Percentiles rank a stretch among this genome's conserved stretches.
Conservation (phyloP, 176 grass and related monocot species). For the Aegilops tauschii region DNA sequence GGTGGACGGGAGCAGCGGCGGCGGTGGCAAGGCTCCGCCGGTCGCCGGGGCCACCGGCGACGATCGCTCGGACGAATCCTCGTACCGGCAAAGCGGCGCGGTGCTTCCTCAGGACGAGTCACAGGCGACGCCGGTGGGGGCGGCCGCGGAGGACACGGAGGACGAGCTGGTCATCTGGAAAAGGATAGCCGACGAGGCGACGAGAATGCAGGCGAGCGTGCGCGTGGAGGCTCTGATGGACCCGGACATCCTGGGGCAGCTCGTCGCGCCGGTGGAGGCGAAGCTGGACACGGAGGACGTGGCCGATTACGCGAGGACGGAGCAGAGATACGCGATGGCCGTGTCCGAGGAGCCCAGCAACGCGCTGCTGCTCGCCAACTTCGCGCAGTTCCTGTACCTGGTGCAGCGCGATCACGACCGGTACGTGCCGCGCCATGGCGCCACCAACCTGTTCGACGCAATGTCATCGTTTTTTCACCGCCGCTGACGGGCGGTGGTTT, state of each 20-base stretch:
- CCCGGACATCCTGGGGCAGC: constrained; percentile 46
- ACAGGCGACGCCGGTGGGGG: background rate
- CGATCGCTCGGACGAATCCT: constrained; percentile 47
- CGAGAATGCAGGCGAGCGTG: constrained; percentile 50
- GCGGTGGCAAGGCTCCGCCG: constrained; percentile 69
- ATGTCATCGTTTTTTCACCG: background rate
- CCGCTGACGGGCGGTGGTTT: constrained; percentile 17
- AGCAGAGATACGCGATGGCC: constrained; percentile 58
- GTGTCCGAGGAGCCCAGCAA: constrained; percentile 69
- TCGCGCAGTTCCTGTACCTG: constrained; percentile 74
- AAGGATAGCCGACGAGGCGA: constrained; percentile 59
- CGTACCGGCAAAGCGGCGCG: constrained; percentile 20
- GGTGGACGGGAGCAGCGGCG: constrained; percentile 58
- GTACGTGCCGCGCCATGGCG: constrained; percentile 28
- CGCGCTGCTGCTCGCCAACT: constrained; percentile 75
- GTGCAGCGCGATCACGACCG: constrained; percentile 76
- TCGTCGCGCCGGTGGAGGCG: constrained; percentile 65
- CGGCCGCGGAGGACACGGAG: constrained; percentile 24
- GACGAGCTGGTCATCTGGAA: constrained; percentile 61
- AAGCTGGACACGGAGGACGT: constrained; percentile 34
- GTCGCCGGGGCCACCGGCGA: constrained; percentile 73
- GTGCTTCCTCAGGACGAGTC: constrained; percentile 36
- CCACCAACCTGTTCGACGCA: constrained; percentile 12
- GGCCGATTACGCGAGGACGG: constrained; percentile 41
- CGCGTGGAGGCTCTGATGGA: constrained; percentile 58